Evolutionary conservation across 192 early-diverging fungal species (phyloP), one percentile per base, ranked within the genome.

Genomic region (Linnemannia hyalina): DNA sequence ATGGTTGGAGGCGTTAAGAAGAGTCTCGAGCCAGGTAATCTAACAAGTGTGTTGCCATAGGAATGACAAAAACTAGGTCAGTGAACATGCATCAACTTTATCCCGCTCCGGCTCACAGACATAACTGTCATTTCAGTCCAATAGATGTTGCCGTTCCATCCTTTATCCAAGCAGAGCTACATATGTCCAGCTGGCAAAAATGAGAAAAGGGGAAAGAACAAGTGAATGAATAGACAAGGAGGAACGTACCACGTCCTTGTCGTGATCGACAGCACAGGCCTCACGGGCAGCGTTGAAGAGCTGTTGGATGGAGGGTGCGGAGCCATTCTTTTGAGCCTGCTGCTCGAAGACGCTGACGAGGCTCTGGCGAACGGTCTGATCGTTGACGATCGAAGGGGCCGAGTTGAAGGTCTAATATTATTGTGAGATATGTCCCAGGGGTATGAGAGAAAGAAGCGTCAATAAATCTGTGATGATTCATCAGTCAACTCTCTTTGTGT

Each of bases 261-360:
- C 84, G 55, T 86, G 84, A n/a, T 86, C 84, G 38, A 86, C 84
- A 40, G 84, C 84, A 68, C 84, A 86, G 52, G 84, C 84, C 46
- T 55, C 70, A 29, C 84, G 84, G 22, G 84, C 84, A 49, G 84
- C 74, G 38, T 80, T 81, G 54, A 86, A 86, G 16, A 86, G 65
- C 40, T 86, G 84, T 55, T 86, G 78, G 36, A 86, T 80, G 13
- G 79, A 78, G 36, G 84, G 79, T 23, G 79, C 76, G 40, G 80
- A 73, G 23, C 79, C 80, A 44, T 74, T 78, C 84, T 86, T 77
- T 65, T 86, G 60, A 72, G 74, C 29, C 16, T 86, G 79, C 20
- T 78, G 35, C 38, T 86, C 79, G 35, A 81, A 86, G n/a, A 81
- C 54, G 26, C 80, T 65, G 6, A 86, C 74, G 4, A 86, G 71